These are phyloP conservation scores for Apiospora phragmitis DNA, from an alignment of 2,329 filamentous ascomycete species.

Conservation along the genomic window DNA sequence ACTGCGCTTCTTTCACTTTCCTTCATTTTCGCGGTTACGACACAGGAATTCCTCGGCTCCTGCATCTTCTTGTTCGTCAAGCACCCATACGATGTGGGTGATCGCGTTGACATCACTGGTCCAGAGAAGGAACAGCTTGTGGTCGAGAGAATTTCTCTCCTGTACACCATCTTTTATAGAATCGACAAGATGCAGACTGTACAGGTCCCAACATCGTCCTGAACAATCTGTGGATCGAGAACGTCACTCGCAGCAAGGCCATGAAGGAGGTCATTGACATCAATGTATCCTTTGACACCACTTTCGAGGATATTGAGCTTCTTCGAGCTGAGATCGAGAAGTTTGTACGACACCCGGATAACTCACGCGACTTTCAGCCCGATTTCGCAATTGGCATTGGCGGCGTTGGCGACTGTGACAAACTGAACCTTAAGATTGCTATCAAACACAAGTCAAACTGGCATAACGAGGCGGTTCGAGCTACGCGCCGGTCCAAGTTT, in stretches of 20 bases:
- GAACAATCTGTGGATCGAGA: conserved; percentile 94
- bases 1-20: conserved; percentile 93
- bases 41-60: conserved; percentile 94
- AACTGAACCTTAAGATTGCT: conserved; percentile 78
- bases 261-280: conserved; percentile 86
- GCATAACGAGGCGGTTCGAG: conserved; percentile 82
- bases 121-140: conserved; percentile 63
- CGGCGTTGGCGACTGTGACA: conserved; percentile 82
- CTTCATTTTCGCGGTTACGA: conserved; percentile 90
- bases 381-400: conserved; percentile 78
- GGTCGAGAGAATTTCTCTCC: conserved; percentile 90
- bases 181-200: conserved; percentile 78
- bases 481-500: conserved; percentile 86
- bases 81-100: conserved; percentile 94
- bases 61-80: conserved; percentile 99
- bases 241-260: conserved; percentile 84
- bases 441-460: conserved; percentile 93
- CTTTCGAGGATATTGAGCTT: conserved; percentile 85
- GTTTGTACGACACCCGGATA: conserved; percentile 83
- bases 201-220: conserved; percentile 90
- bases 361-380: conserved; percentile 86
- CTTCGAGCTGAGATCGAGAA: conserved; percentile 80
- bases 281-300: conserved; percentile 81
- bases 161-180: conserved; percentile 89
- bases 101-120: conserved; percentile 79